Percentiles rank a stretch among this genome's conserved stretches.
phyloP scores from a whole-genome alignment of 2,329 filamentous ascomycete species.

The Clathrospora elynae region DNA sequence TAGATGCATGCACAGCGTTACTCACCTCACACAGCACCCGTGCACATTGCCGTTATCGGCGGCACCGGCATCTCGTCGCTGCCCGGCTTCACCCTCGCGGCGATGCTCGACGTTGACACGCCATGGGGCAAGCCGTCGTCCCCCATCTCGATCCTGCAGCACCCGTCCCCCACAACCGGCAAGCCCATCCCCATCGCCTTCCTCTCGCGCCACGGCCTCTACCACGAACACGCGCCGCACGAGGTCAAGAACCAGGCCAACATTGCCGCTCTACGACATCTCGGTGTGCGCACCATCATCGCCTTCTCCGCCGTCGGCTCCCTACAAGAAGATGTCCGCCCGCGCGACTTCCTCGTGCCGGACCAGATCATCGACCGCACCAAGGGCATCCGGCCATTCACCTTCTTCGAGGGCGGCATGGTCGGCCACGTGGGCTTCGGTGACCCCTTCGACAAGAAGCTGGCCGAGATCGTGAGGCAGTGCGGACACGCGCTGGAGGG shows the following conservation, averaged over 20 bases:
- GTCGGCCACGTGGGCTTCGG: slow-evolving; percentile 95
- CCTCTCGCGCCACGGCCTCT: slow-evolving; percentile 84
- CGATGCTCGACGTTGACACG: slow-evolving; percentile 74
- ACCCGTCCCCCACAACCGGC: slow-evolving; percentile 72
- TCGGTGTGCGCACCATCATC: slow-evolving; percentile 89
- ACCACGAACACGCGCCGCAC: slow-evolving; percentile 90
- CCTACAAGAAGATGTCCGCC: slow-evolving; percentile 88
- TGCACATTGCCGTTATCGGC: slow-evolving; percentile 59
- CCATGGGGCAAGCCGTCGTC: slow-evolving; percentile 85
- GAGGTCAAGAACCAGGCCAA: slow-evolving; percentile 96
- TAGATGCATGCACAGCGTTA: background rate
- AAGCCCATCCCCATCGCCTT: slow-evolving; percentile 76
- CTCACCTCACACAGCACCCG: slow-evolving; percentile 48
- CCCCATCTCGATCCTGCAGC: slow-evolving; percentile 84
- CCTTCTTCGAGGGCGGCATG: slow-evolving; percentile 90
- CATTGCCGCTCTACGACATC: slow-evolving; percentile 90
- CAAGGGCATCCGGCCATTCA: slow-evolving; percentile 91
- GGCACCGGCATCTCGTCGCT: slow-evolving; percentile 91
- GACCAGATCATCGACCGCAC: slow-evolving; percentile 98
- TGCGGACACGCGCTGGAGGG: slow-evolving; percentile 80
- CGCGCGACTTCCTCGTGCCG: slow-evolving; percentile 94
- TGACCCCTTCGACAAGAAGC: slow-evolving; percentile 84
- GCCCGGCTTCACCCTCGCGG: slow-evolving; percentile 83
- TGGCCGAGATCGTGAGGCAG: slow-evolving; percentile 75
- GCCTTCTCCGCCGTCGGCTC: slow-evolving; percentile 95